These are phyloP conservation scores for Beauveria varroae DNA, from an alignment of 2,329 filamentous ascomycete species.

Conservation along the genomic window DNA sequence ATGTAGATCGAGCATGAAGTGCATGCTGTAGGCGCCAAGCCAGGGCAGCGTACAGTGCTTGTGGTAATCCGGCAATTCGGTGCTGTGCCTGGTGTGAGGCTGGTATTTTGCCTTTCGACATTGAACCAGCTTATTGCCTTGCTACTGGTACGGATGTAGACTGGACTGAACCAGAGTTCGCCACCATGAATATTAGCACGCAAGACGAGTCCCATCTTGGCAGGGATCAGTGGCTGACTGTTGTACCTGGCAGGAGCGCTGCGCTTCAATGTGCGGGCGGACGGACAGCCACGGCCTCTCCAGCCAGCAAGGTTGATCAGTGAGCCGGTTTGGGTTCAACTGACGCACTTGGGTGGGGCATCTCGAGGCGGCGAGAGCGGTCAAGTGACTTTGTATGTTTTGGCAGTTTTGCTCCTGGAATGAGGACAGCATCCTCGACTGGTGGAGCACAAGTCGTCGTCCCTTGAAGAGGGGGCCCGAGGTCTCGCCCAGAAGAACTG, in stretches of 20 bases:
- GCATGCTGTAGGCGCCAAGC: background rate
- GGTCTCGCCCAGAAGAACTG: no score
- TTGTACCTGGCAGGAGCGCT: background rate
- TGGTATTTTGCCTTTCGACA: background rate
- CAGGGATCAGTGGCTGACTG: background rate
- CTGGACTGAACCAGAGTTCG: background rate
- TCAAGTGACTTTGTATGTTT: conserved; percentile 9
- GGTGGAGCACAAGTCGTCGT: background rate
- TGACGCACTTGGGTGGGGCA: background rate
- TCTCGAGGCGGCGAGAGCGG: conserved; percentile 3
- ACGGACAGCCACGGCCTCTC: background rate
- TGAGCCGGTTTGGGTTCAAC: background rate
- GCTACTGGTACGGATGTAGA: no score
- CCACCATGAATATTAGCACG: background rate
- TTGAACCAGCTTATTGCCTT: background rate
- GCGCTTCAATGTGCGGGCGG: no score
- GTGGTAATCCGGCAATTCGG: no score
- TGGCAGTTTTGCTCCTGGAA: conserved; percentile 1
- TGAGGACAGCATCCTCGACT: background rate
- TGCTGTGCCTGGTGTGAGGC: background rate
- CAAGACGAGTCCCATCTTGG: background rate
- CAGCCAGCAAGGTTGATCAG: background rate
- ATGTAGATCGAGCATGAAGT: background rate
- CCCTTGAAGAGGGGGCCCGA: no score
- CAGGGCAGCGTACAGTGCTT: no score